Evolutionary conservation across 768 basidiomycete species (phyloP).

Genomic region (Boletus subcaerulescens): DNA sequence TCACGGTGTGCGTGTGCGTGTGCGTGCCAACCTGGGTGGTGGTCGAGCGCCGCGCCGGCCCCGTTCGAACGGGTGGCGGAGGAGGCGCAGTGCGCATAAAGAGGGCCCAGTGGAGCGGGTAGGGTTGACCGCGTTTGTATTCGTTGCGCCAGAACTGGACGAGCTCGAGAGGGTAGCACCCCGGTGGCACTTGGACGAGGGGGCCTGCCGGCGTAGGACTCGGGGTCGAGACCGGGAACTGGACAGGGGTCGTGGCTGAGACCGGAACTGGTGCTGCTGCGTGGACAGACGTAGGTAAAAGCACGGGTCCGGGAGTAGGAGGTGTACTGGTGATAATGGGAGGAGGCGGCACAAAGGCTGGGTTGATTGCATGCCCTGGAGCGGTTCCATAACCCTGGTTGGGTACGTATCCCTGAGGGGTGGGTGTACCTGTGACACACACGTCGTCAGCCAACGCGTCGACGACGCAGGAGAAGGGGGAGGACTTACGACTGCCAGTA

Average conservation of each 20-base stretch:
- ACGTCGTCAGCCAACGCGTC: not conserved
- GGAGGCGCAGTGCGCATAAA: constrained; percentile 23
- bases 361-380: not conserved
- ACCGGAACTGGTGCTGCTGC: not conserved
- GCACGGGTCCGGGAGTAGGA: too few relatives aligned
- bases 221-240: not conserved
- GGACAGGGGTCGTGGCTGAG: not conserved
- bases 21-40: too few relatives aligned
- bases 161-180: constrained; percentile 24
- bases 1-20: too few relatives aligned
- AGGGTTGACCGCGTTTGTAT: constrained; percentile 3
- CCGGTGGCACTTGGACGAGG: constrained; percentile 15
- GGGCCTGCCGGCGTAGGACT: not conserved
- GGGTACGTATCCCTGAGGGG: not conserved
- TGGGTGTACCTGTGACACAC: not conserved
- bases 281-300: too few relatives aligned
- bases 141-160: constrained; percentile 30
- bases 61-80: too few relatives aligned
- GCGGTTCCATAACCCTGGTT: not conserved
- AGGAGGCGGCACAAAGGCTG: not conserved
- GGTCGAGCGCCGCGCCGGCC: too few relatives aligned
- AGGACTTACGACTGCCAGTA: constrained; percentile 2
- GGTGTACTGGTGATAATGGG: too few relatives aligned
- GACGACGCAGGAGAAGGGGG: not conserved
- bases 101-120: constrained; percentile 29